Evolutionary conservation across 495 filamentous ascomycete species (phyloP).

Genomic region (Neurospora sp.): DNA sequence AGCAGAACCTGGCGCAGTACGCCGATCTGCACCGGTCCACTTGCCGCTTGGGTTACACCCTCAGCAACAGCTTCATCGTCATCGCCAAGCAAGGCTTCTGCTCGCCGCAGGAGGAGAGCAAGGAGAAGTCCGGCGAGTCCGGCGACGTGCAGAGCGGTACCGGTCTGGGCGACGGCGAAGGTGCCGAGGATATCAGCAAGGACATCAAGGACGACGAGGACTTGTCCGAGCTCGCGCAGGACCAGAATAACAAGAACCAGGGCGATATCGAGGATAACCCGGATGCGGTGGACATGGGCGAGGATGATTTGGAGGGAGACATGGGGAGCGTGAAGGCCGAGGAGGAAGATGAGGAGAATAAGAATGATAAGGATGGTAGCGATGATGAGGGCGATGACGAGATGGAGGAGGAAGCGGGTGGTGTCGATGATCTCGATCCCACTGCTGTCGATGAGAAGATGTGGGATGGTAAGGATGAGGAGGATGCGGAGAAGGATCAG

Average conservation of each 20-base stretch:
- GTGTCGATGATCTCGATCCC: conserved; percentile 80
- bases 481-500: conserved; percentile 70
- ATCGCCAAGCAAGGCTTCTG: conserved; percentile 84
- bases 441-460: conserved; percentile 93
- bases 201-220: conserved; percentile 92
- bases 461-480: conserved; percentile 79
- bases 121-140: conserved; percentile 50
- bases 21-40: conserved; percentile 52
- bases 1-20: conserved; percentile 41
- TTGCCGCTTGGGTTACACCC: conserved; percentile 62
- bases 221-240: conserved; percentile 79
- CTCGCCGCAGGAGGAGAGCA: conserved; percentile 67
- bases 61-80: conserved; percentile 65
- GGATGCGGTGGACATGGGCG: conserved; percentile 91
- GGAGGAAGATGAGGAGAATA: conserved; percentile 43
- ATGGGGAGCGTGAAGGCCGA: conserved; percentile 54
- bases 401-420: conserved; percentile 80
- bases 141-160: conserved; percentile 86
- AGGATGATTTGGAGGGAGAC: conserved; percentile 78
- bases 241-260: conserved; percentile 59
- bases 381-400: conserved; percentile 52
- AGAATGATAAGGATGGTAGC: conserved; percentile 27
- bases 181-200: conserved; percentile 93
- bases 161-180: conserved; percentile 91
- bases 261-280: conserved; percentile 67